Evolutionary conservation across 2,329 filamentous ascomycete species (phyloP).

Genomic region (Plectosphaerella sp.): DNA sequence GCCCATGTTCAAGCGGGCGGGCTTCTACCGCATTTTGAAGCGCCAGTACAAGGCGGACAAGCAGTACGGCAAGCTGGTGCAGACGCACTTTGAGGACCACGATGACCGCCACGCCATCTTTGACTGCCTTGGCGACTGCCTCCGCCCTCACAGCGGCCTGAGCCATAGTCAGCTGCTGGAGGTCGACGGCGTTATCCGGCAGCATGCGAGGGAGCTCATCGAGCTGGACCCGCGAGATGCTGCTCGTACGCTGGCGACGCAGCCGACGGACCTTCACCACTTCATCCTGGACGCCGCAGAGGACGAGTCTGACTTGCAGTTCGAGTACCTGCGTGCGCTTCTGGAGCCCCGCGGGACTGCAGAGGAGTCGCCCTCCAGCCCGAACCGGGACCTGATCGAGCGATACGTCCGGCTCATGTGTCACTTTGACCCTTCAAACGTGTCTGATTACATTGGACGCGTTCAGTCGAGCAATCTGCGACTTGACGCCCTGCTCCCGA

Average conservation of each 20-base stretch:
- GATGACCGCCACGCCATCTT: slow-evolving; percentile 74
- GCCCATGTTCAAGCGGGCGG: slow-evolving; percentile 70
- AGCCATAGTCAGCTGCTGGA: slow-evolving; percentile 68
- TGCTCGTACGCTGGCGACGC: slow-evolving; percentile 59
- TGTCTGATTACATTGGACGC: slow-evolving; percentile 76
- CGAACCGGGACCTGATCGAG: slow-evolving; percentile 65
- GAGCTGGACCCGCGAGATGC: slow-evolving; percentile 61
- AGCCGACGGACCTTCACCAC: slow-evolving; percentile 62
- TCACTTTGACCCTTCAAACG: slow-evolving; percentile 72
- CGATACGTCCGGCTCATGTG: slow-evolving; percentile 91
- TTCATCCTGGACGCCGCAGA: slow-evolving; percentile 58
- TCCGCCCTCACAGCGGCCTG: slow-evolving; percentile 60
- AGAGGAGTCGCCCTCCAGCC: not conserved
- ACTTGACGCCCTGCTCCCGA: slow-evolving; percentile 69
- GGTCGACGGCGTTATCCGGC: slow-evolving; percentile 61
- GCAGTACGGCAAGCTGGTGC: slow-evolving; percentile 72
- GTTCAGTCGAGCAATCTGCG: slow-evolving; percentile 74
- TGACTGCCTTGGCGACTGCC: slow-evolving; percentile 69
- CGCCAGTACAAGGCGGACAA: slow-evolving; percentile 76
- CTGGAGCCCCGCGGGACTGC: slow-evolving; percentile 53
- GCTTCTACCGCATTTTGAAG: slow-evolving; percentile 90
- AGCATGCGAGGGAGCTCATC: slow-evolving; percentile 62
- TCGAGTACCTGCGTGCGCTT: slow-evolving; percentile 70
- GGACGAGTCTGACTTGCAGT: slow-evolving; percentile 61
- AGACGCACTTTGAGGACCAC: slow-evolving; percentile 80